Conservation (phyloP, 768 basidiomycete species). For the Lepiota brunneoincarnata region DNA sequence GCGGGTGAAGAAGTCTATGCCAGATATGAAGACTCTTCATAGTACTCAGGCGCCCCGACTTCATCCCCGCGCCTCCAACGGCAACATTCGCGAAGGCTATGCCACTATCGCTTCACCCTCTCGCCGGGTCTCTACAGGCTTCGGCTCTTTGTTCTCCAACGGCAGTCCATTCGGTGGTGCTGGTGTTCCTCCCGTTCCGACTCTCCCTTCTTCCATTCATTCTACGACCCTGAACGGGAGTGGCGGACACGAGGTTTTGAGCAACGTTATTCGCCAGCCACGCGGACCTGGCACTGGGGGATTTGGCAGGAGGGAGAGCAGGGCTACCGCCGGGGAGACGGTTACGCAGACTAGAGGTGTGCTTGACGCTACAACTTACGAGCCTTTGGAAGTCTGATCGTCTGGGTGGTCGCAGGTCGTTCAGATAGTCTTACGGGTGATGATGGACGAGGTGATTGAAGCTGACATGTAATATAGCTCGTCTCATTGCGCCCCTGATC, state of each 20-base stretch:
- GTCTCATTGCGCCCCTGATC: background rate
- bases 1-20: slow-evolving; percentile 98
- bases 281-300: slow-evolving; percentile 78
- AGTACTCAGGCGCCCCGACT: slow-evolving; percentile 70
- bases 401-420: slow-evolving; percentile 31
- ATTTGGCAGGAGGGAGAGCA: slow-evolving; percentile 68
- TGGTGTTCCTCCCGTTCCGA: slow-evolving; percentile 75
- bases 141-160: slow-evolving; percentile 66
- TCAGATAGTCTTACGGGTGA: slow-evolving; percentile 45
- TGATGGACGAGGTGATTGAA: slow-evolving; percentile 39
- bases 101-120: slow-evolving; percentile 84
- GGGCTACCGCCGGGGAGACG: slow-evolving; percentile 43
- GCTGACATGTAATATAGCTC: slow-evolving; percentile 7
- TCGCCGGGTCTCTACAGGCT: slow-evolving; percentile 70
- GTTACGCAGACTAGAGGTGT: slow-evolving; percentile 53
- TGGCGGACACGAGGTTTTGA: slow-evolving; percentile 29
- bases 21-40: slow-evolving; percentile 89
- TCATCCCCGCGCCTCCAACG: slow-evolving; percentile 78
- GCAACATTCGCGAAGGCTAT: slow-evolving; percentile 84
- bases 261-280: slow-evolving; percentile 78
- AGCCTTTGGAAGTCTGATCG: slow-evolving; percentile 79
- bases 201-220: slow-evolving; percentile 58
- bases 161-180: slow-evolving; percentile 45
- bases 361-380: slow-evolving; percentile 82
- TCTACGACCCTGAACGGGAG: slow-evolving; percentile 44